Evolutionary conservation across 2,329 filamentous ascomycete genomes (phyloP), one percentile per base, ranked within the genome.

Genomic region (Trichoderma afroharzianum): DNA sequence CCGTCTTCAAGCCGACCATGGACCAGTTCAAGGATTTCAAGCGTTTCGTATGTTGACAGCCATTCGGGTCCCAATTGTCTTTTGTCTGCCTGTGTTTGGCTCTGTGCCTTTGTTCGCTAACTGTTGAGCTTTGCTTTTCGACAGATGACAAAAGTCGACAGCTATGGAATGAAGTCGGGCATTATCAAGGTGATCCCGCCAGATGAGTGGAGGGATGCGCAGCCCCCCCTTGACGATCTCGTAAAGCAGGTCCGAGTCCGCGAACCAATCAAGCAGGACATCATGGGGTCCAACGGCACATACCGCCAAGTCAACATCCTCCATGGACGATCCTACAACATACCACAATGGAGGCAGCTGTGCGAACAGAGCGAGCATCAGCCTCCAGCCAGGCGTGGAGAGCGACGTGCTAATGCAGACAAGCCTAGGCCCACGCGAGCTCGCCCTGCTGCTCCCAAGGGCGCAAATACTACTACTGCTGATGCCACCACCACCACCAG

Each of bases 271-370:
- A 97, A 94, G 79, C 96, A 99, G 81, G 96, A 99, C 78, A 99
- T 99, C 77, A 95, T 97, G 86, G 96, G 96, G 55, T 94, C 93
- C 66, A 94, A 95, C 79, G 97, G 96, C 71, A 97, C 93, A 71
- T 99, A 98, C 80, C 95, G 95, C 43, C 96, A 99, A 81, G 93
- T 96, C 78, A 99, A 99, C 79, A 95, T 99, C 72, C 91, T 98
- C 78, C 97, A 98, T 82, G 94, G 97, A 80, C 89, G 96, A 79
- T 94, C 94, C 15, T 99, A 99, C 84, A 99, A 98, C 76, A 86
- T 99, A 5, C 95, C 95, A 0, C 95, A 99, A 81, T 99, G 96
- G 96, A 93, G 94, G 76, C 89, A 93, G 70, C 87, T 98, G 50
- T 98, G 95, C 79, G 93, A 98, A 74, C 94, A 98, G 82, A 95